Base-by-base conservation (phyloP, 768 basidiomycete genomes). In the Boletus eberwhitei region DNA sequence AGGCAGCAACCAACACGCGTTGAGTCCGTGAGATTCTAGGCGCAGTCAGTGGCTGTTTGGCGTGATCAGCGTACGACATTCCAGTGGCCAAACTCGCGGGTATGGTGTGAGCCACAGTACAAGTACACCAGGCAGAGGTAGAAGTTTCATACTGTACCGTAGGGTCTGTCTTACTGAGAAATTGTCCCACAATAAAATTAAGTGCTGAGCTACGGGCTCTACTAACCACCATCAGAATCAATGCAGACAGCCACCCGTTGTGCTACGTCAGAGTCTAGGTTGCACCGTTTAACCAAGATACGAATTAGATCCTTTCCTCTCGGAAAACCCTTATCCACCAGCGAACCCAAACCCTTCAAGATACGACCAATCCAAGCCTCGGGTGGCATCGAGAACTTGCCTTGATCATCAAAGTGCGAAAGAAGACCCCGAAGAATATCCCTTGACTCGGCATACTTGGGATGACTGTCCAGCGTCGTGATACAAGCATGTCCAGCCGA, bases 401-500 rank as follows among this genome's bases (percentile, higher is more conserved):
- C 67, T 17, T 71, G 60, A 6, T 62, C 56, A 35, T 62, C 58
- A 9, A 58, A 71, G 9, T 56, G 48, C 43, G 59, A 50, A 6
- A 70, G 34, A 6, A 69, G 43, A 2, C 42, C 21, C 37, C 52
- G 58, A 7, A 74, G 51, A 31, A 62, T 60, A 31, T 52, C 50
- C 39, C 56, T 71, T 37, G 75, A 77, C 44, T 66, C 65, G 2
- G 50, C 55, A 21, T 66, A 69, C 49, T 72, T 71, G 8, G 63
- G 46, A 41, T 68, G 64, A 0, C 56, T 46, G 0, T 60, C 58
- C 13, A 68, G 32, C 26, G 70, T 56, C 17, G 71, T 72, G 39
- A 73, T 60, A 35, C 71, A 73, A 9, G 69, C 72, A 19, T 72
- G 69, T 7, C 62, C 72, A 1, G 54, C 51, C 12, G 68, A 62